These are phyloP conservation scores for Suillus subalutaceus DNA, from an alignment of 768 basidiomycete species.

Conservation along the genomic window DNA sequence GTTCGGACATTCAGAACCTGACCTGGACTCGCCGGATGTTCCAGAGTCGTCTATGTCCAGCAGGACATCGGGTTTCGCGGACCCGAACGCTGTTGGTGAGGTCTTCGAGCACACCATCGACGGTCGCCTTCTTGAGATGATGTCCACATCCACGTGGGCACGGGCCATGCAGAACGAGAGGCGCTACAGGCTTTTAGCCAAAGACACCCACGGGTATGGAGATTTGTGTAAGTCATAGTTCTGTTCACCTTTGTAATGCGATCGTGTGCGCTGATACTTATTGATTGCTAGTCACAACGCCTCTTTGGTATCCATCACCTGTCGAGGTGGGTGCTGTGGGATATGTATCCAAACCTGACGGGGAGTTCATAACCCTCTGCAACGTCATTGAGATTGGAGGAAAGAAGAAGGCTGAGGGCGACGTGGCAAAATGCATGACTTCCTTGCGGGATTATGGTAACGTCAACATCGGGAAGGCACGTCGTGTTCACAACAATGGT, in stretches of 20 bases:
- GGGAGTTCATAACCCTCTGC: conserved; percentile 71
- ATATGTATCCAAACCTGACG: conserved; percentile 68
- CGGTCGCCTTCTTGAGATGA: background rate
- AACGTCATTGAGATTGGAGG: conserved; percentile 62
- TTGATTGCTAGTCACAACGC: conserved; percentile 52
- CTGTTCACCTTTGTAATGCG: background rate
- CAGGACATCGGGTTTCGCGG: background rate
- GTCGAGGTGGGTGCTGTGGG: conserved; percentile 76
- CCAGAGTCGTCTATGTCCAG: background rate
- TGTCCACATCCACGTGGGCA: conserved; percentile 35
- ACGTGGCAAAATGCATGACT: conserved; percentile 49
- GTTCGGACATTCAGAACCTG: background rate
- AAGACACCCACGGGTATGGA: conserved; percentile 68
- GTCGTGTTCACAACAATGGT: conserved; percentile 55
- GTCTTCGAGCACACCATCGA: background rate
- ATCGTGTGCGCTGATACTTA: background rate
- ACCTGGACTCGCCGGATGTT: background rate
- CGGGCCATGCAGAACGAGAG: conserved; percentile 59
- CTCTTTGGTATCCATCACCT: conserved; percentile 69
- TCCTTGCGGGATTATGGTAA: conserved; percentile 68
- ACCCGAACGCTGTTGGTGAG: background rate
- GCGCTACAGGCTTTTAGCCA: conserved; percentile 60
- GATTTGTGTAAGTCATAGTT: conserved; percentile 52
- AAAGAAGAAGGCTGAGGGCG: conserved; percentile 26
- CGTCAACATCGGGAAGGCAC: conserved; percentile 40